A percentile compares a stretch with the other conserved stretches of the same genome.
Conservation (phyloP, 2,329 filamentous ascomycete species). For the Cladosporium sp. region DNA sequence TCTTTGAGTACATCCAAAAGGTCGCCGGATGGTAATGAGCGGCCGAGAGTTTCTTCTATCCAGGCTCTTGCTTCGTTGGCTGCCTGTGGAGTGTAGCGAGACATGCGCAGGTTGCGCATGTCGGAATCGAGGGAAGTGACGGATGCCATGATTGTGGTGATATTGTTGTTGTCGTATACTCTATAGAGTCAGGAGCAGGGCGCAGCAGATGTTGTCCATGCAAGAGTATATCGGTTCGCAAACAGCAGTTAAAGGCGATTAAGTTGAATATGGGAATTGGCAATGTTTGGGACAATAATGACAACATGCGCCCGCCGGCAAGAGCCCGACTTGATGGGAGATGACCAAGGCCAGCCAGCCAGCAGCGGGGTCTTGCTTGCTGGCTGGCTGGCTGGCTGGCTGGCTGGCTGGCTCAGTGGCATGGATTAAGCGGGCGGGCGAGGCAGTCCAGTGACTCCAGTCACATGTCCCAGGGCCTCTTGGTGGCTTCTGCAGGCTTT, state of each 20-base stretch:
- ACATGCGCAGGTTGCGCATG: conserved; percentile 87
- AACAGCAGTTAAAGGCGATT: not conserved
- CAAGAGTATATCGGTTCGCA: not conserved
- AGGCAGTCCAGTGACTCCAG: not conserved
- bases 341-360: not conserved
- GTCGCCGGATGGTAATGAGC: conserved; percentile 71
- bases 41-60: conserved; percentile 80
- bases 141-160: conserved; percentile 70
- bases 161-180: not conserved
- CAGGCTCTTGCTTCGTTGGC: conserved; percentile 82
- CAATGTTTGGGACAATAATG: conserved; percentile 10
- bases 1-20: conserved; percentile 85
- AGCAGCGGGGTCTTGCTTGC: not conserved
- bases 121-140: conserved; percentile 93
- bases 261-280: conserved; percentile 7
- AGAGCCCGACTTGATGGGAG: not conserved
- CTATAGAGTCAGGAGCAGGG: not conserved
- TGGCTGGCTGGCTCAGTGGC: too few species aligned
- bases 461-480: not conserved
- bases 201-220: conserved; percentile 4
- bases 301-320: conserved; percentile 1
- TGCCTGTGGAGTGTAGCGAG: conserved; percentile 88
- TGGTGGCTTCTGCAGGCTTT: conserved; percentile 8
- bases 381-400: too few species aligned
- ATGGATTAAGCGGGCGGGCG: not conserved